Evolutionary conservation across 495 filamentous ascomycete species (phyloP), one percentile per base, ranked within the genome.

Genomic region (Trichoderma erinaceum): DNA sequence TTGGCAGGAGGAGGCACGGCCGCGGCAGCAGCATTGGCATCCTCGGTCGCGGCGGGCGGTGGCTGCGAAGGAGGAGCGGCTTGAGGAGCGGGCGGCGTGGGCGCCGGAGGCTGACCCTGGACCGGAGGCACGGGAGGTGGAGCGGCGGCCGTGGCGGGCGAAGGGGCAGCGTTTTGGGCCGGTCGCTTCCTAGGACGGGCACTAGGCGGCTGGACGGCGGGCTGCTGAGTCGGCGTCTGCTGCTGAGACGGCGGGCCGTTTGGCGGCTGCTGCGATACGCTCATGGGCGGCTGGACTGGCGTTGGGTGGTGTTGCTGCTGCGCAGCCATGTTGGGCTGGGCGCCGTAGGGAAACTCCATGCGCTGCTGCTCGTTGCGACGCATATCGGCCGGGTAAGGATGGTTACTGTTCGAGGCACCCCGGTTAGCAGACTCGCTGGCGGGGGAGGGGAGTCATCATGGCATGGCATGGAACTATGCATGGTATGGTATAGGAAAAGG

Each of bases 1-100:
- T 97, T 97, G 63, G 87, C 86, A 0, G 90, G 88, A 2, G 89
- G 85, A 11, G 82, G 67, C 32, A 78, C 70, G 0, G 75, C 72
- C 29, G 77, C 72, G 23, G 73, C 73, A 52, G 76, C 71, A 56
- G 80, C 75, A n/a, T 78, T 68, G 0, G 77, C 70, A 12, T 74
- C 71, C 1, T 41, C 69, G 10, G 70, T 66, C 25, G 66, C 68
- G 0, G 70, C 64, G 46, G 52, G 50, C 18, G 68, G 73, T 0
- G 71, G 27, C 27, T 66, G 65, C 12, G 65, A 10, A 32, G 65
- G 74, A 6, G 68, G 66, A 35, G 68, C 71, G 48, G 73, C 73
- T 64, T 74, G 76, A 18, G 68, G 68, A 44, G 76, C 73, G 41
- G 65, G 65, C 1, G 65, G 65, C n/a, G 65, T 46, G 11, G 38